These are phyloP conservation scores for Oryza meyeriana DNA, from an alignment of 176 grass and related monocot species.

Conservation along the genomic window DNA sequence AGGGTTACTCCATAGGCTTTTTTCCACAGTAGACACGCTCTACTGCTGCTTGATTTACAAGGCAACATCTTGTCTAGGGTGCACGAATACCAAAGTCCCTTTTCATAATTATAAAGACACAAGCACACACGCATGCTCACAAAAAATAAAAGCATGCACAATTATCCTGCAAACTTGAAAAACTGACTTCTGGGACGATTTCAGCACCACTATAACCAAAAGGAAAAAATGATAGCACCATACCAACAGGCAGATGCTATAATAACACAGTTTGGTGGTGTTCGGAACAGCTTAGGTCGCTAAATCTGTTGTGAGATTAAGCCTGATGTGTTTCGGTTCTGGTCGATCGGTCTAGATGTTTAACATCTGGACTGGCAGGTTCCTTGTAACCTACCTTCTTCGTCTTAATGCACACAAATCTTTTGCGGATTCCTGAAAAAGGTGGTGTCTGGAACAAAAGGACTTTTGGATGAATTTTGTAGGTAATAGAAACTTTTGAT, in stretches of 20 bases:
- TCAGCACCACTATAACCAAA: slow-evolving; percentile 29
- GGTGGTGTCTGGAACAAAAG: neutral
- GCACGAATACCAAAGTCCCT: slow-evolving; percentile 20
- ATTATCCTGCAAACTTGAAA: slow-evolving; percentile 14
- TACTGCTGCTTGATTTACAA: slow-evolving; percentile 36
- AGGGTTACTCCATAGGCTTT: slow-evolving; percentile 19
- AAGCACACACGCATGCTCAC: slow-evolving; percentile 28
- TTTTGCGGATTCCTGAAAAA: neutral
- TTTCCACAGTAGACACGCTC: slow-evolving; percentile 15
- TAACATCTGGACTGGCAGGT: neutral
- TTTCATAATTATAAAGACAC: slow-evolving; percentile 29
- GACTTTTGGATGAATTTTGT: neutral
- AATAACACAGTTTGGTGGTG: neutral
- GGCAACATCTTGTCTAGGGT: slow-evolving; percentile 23
- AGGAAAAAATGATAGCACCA: slow-evolving; percentile 1
- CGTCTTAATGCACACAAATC: neutral
- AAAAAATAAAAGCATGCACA: slow-evolving; percentile 15
- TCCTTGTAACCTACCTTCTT: too few species aligned
- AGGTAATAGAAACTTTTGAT: neutral
- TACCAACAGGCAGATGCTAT: neutral
- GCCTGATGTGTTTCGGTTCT: neutral
- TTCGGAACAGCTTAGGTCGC: neutral
- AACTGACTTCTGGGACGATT: neutral
- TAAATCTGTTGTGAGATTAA: neutral
- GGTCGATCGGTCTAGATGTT: neutral